These are phyloP conservation scores for Protomyces arabidopsidicola DNA, from an alignment of 1,139 yeast genomes.

Conservation along the genomic window DNA sequence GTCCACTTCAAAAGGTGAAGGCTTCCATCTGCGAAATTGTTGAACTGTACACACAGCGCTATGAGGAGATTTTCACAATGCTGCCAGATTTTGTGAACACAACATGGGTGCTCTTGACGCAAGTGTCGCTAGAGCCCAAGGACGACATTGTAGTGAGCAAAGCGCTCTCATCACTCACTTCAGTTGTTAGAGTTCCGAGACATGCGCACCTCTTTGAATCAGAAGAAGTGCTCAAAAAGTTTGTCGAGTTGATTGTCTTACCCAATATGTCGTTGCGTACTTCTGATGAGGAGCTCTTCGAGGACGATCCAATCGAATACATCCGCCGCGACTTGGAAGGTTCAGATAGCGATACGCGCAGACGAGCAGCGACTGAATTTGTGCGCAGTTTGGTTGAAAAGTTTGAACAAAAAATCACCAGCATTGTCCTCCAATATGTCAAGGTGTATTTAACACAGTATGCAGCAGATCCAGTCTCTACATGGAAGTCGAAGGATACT, in stretches of 20 bases:
- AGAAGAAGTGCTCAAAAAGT: conserved; percentile 65
- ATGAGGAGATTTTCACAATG: conserved; percentile 80
- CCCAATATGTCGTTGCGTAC: conserved; percentile 79
- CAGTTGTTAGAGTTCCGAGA: conserved; percentile 67
- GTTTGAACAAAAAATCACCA: conserved; percentile 69
- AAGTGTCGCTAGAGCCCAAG: conserved; percentile 64
- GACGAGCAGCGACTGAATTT: conserved; percentile 88
- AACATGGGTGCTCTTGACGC: conserved; percentile 72
- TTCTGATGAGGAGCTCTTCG: conserved; percentile 85
- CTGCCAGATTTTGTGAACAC: conserved; percentile 74
- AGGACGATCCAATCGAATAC: conserved; percentile 92
- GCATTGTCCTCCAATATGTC: conserved; percentile 72
- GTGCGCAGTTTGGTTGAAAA: conserved; percentile 78
- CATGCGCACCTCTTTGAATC: conserved; percentile 60
- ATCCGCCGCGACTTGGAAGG: conserved; percentile 93
- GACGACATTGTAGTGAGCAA: conserved; percentile 81
- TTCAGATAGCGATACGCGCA: conserved; percentile 84
- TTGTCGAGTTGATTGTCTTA: conserved; percentile 74
- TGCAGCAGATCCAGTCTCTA: conserved; percentile 42
- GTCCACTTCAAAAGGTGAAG: conserved; percentile 66
- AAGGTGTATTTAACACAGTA: conserved; percentile 57
- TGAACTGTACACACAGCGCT: conserved; percentile 80
- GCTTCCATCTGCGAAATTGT: conserved; percentile 80
- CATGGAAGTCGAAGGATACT: conserved; percentile 84
- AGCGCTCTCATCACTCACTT: conserved; percentile 73